Conservation (phyloP, 495 filamentous ascomycete species). For the Podospora sp. region DNA sequence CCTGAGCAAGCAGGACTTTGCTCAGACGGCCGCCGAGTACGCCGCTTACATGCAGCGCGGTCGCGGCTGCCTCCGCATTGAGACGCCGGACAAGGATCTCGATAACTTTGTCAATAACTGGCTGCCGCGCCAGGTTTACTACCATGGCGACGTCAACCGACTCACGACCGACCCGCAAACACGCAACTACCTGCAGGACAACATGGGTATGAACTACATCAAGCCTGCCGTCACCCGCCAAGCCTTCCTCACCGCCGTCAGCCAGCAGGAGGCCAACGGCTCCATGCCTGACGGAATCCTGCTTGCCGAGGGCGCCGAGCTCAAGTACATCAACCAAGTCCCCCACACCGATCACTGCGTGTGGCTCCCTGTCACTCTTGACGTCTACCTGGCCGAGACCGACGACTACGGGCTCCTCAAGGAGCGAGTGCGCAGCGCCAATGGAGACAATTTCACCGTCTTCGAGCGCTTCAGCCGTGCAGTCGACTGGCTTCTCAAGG, state of each 20-base stretch:
- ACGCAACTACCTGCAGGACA: constrained; percentile 61
- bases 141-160: constrained; percentile 62
- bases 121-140: constrained; percentile 59
- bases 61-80: constrained; percentile 52
- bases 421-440: constrained; percentile 43
- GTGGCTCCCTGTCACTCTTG: constrained; percentile 56
- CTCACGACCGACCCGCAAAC: constrained; percentile 61
- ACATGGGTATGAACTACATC: constrained; percentile 64
- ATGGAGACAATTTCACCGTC: constrained; percentile 51
- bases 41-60: constrained; percentile 53
- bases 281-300: constrained; percentile 61
- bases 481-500: constrained; percentile 55
- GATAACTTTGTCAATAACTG: constrained; percentile 64
- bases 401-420: constrained; percentile 54
- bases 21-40: constrained; percentile 46
- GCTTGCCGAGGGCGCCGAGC: constrained; percentile 54
- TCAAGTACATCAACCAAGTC: constrained; percentile 63
- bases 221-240: constrained; percentile 51
- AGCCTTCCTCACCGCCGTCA: constrained; percentile 51
- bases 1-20: constrained; percentile 53
- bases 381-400: constrained; percentile 57
- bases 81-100: constrained; percentile 57
- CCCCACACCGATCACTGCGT: constrained; percentile 62
- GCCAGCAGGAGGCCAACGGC: constrained; percentile 56
- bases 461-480: constrained; percentile 57